Evolutionary conservation across 176 grass and related monocot species (phyloP).

Genomic region (Phoenix dactylifera): DNA sequence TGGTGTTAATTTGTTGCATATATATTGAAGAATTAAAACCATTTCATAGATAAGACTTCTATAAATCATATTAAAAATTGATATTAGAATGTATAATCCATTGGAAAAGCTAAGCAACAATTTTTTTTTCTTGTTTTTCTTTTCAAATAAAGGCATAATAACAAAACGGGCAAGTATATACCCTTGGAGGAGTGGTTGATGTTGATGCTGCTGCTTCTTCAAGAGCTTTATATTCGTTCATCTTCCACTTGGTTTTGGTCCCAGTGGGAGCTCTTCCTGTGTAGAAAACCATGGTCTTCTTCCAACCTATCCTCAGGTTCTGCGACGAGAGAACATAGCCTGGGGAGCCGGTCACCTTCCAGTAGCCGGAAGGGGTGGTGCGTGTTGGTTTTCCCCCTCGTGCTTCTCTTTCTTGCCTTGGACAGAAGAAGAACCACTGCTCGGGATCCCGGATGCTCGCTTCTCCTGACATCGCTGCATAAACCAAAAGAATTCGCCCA

Average conservation of each 20-base stretch:
- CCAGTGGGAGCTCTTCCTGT: conserved; percentile 39
- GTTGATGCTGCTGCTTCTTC: background rate
- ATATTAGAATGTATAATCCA: background rate
- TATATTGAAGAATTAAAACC: too few relatives aligned
- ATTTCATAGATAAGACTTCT: too few relatives aligned
- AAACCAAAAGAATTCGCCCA: too few relatives aligned
- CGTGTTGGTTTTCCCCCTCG: conserved; percentile 39
- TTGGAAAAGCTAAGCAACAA: background rate
- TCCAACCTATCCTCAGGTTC: conserved; percentile 36
- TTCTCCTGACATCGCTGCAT: conserved; percentile 2
- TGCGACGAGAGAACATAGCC: conserved; percentile 10
- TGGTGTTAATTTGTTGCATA: too few relatives aligned
- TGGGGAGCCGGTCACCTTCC: conserved; percentile 64
- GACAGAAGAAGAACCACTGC: conserved; percentile 44
- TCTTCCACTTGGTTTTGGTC: conserved; percentile 65
- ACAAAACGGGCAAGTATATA: background rate
- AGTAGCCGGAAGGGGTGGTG: conserved; percentile 57
- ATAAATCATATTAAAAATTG: too few relatives aligned
- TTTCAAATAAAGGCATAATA: background rate
- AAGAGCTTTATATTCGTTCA: conserved; percentile 72
- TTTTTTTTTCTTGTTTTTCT: background rate
- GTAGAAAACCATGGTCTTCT: conserved; percentile 87
- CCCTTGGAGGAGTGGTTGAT: background rate
- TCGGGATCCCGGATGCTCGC: conserved; percentile 15
- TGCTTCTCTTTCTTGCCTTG: conserved; percentile 25